A percentile compares a stretch with the other conserved stretches of the same genome.
Evolutionary conservation across 768 basidiomycete genomes (phyloP).

Genomic region (Porpolomopsis calyptriformis): DNA sequence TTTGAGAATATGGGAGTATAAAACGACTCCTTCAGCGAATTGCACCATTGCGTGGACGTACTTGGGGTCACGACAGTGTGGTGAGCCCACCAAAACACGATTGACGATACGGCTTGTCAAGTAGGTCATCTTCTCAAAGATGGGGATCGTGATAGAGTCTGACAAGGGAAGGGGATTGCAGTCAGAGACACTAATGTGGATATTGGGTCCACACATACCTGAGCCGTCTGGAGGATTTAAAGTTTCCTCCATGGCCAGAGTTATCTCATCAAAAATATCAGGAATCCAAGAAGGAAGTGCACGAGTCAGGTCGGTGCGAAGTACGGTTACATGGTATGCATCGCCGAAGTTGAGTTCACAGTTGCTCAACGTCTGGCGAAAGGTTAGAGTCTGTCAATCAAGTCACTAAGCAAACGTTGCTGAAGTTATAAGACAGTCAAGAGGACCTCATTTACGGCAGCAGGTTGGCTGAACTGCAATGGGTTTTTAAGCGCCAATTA

Average conservation of each 20-base stretch:
- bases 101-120: constrained; percentile 29
- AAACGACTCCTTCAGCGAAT: constrained; percentile 25
- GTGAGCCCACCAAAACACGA: constrained; percentile 27
- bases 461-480: constrained; percentile 25
- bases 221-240: constrained; percentile 13
- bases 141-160: constrained; percentile 18
- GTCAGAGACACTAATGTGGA: not conserved
- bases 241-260: constrained; percentile 21
- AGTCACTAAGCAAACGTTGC: not conserved
- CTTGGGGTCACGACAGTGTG: constrained; percentile 24
- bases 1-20: constrained; percentile 25
- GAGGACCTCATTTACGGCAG: constrained; percentile 22
- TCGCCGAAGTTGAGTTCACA: constrained; percentile 21
- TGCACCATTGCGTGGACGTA: constrained; percentile 26
- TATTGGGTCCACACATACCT: constrained; percentile 5
- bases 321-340: constrained; percentile 26
- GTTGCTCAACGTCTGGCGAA: constrained; percentile 28
- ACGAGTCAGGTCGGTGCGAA: constrained; percentile 28
- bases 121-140: constrained; percentile 29
- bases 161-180: not conserved
- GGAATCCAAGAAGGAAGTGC: constrained; percentile 27
- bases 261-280: constrained; percentile 27
- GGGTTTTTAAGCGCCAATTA: not conserved
- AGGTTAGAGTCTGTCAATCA: constrained; percentile 20
- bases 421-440: too few species aligned